Evolutionary conservation across 345 rosid species (phyloP).

Genomic region (Salix exigua): DNA sequence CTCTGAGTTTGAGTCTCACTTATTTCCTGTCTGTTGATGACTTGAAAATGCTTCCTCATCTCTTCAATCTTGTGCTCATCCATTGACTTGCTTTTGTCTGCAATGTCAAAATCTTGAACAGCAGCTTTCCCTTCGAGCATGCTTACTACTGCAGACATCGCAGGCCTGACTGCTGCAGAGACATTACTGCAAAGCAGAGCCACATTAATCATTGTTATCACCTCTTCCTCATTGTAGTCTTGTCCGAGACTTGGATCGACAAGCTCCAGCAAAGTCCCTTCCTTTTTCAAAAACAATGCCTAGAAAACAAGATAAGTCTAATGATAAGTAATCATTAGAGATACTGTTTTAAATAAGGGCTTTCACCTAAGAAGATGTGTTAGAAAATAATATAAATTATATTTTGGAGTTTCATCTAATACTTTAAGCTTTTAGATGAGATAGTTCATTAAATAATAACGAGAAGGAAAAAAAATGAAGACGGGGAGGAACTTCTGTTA

Average conservation of each 20-base stretch:
- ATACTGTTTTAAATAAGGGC: too few species aligned
- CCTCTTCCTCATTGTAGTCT: constrained; percentile 12
- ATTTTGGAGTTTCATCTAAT: too few species aligned
- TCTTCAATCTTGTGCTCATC: constrained; percentile 21
- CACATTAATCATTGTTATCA: constrained; percentile 10
- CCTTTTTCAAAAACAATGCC: constrained; percentile 17
- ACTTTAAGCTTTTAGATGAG: too few species aligned
- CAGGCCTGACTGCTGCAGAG: constrained; percentile 11
- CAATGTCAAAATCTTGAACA: constrained; percentile 16
- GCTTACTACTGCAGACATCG: constrained; percentile 21
- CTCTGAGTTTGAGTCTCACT: constrained; percentile 14
- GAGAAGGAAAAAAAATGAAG: too few species aligned
- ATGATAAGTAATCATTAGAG: too few species aligned
- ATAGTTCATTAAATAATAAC: too few species aligned
- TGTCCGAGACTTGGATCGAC: constrained; percentile 14
- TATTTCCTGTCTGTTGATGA: constrained; percentile 10
- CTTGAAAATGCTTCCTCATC: constrained; percentile 31
- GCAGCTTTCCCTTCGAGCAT: constrained; percentile 24
- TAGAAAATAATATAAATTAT: too few species aligned
- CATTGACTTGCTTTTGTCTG: neutral
- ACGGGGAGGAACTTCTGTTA: neutral
- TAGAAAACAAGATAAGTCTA: neutral
- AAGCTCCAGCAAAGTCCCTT: constrained; percentile 6
- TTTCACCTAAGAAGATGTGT: too few species aligned
- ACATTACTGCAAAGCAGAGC: constrained; percentile 18